These are phyloP conservation scores for Pleurotus tuber-regium DNA, from an alignment of 768 basidiomycete species.

Conservation along the genomic window DNA sequence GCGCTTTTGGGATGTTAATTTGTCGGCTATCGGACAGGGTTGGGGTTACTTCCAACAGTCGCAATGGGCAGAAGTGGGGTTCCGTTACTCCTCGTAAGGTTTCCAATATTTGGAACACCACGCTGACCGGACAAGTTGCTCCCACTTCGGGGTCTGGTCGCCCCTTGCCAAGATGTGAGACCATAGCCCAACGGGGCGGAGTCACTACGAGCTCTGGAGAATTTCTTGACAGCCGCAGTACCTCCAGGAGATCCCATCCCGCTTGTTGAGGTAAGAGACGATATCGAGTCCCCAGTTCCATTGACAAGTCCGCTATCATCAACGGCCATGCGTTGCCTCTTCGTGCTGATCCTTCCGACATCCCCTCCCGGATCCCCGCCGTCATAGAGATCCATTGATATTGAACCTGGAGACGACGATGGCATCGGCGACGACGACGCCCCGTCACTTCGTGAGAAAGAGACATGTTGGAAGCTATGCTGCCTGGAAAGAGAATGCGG, in stretches of 20 bases:
- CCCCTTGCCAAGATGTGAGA: conserved; percentile 23
- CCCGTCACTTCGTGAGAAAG: conserved; percentile 33
- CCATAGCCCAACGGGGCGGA: conserved; percentile 65
- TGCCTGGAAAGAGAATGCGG: conserved; percentile 47
- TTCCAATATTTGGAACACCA: conserved; percentile 37
- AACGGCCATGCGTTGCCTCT: conserved; percentile 53
- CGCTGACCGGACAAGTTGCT: conserved; percentile 39
- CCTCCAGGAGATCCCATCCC: conserved; percentile 1
- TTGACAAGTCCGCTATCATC: conserved; percentile 22
- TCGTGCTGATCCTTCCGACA: conserved; percentile 23
- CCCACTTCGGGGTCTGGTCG: conserved; percentile 44
- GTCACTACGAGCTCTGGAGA: conserved; percentile 63
- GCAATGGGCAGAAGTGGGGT: conserved; percentile 30
- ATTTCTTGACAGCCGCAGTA: conserved; percentile 30
- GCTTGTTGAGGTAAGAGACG: conserved; percentile 31
- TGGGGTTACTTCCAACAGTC: conserved; percentile 25
- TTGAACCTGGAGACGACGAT: conserved; percentile 35
- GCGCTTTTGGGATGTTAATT: neutral
- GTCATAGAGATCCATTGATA: conserved; percentile 45
- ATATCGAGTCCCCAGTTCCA: conserved; percentile 27
- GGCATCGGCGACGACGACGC: conserved; percentile 35
- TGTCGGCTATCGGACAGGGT: neutral
- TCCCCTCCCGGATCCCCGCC: conserved; percentile 26
- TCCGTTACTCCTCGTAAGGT: conserved; percentile 28
- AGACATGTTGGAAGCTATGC: conserved; percentile 57